Evolutionary conservation across 441 rosid genomes (phyloP), one percentile per base, ranked within the genome.

Genomic region (Manihot esculenta): DNA sequence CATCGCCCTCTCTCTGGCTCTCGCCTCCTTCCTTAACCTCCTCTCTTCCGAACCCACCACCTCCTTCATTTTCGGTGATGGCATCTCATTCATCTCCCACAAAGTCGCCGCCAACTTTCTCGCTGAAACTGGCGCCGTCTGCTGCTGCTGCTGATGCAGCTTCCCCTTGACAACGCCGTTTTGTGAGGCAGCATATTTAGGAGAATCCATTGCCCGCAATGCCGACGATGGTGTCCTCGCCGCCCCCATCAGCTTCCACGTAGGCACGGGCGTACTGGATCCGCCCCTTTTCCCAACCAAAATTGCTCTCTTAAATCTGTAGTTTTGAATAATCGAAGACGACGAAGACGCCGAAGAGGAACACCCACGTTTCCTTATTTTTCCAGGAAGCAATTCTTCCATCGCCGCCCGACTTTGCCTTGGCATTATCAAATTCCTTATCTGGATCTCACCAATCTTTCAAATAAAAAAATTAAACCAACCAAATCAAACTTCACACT

Each of bases 51-150:
- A 66, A 51, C 60, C 79, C 8, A 44, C 61, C 14, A 41, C 59
- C 42, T 84, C 90, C 72, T 68, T 78, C 77, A 79, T 67, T 59
- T 87, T 83, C 3, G 97, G 89, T 5, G 97, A 92, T 45, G 98
- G 97, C 79, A 91, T 84, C 87, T 87, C 98, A 62, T 95, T 95
- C 96, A 95, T 89, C 81, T 93, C 99, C 99, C 99, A 95, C 45
- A 95, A 77, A 21, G 98, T 92, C 3, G 99, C 98, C 26, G 98
- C 99, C 67, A 95, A 81, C 79, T 95, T 95, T 84, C 99, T 84
- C 5, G 98, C 99, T 1, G 99, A 95, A 60, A 93, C 94, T 2
- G 95, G 98, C 76, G 69, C 87, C 76, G 72, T 81, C 66, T 72
- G 74, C 71, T 53, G 83, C 77, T 77, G 77, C 68, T 90, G 83